Conservation (phyloP, 2,329 filamentous ascomycete species). For the Fusarium begoniae region DNA sequence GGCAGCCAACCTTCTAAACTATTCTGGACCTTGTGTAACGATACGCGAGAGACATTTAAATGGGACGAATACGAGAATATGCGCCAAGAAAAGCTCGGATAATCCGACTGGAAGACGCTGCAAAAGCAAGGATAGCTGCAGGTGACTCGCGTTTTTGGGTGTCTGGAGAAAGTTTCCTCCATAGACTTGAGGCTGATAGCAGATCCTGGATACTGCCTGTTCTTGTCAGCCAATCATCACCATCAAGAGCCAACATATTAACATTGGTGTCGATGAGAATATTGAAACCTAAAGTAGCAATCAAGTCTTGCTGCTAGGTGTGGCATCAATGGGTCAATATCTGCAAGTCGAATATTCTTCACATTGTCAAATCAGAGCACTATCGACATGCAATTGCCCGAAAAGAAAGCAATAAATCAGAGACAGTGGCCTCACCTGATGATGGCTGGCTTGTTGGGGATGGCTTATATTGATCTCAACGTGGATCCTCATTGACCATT, state of each 20-base stretch:
- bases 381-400: background rate
- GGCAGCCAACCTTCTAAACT: slow-evolving; percentile 6
- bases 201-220: background rate
- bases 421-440: slow-evolving; percentile 18
- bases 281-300: background rate
- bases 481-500: background rate
- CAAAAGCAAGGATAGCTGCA: slow-evolving; percentile 1
- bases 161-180: background rate
- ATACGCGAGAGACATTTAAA: slow-evolving; percentile 5
- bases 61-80: slow-evolving; percentile 34
- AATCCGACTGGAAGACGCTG: slow-evolving; percentile 13
- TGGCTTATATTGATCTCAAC: slow-evolving; percentile 12
- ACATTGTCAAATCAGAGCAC: background rate
- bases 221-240: background rate
- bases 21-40: slow-evolving; percentile 4
- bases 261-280: background rate
- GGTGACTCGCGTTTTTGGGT: background rate
- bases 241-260: background rate
- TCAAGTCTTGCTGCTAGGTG: background rate
- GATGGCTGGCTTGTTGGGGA: background rate
- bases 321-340: background rate
- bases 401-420: slow-evolving; percentile 15
- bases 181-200: background rate
- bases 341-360: background rate
- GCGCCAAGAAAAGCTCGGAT: slow-evolving; percentile 1